Base-by-base conservation (phyloP, 139 green algal genomes). In the Coccomyxa sp. region DNA sequence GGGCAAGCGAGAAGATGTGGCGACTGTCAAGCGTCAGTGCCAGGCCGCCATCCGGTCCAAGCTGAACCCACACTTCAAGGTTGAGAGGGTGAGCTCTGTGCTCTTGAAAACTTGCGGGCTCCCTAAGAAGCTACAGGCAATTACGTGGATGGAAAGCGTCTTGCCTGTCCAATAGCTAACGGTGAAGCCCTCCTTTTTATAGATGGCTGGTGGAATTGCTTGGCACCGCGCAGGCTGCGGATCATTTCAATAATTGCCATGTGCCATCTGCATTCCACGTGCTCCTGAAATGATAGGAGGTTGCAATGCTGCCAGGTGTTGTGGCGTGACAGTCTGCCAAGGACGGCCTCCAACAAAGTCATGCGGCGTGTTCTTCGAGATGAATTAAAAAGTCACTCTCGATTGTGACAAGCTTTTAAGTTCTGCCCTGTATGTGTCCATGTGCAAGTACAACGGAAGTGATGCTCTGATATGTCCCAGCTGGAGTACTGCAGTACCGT, bases 51-150 rank as follows among this genome's bases (percentile, higher is more conserved):
- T 98, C 16, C 84, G 90, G n/a, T n/a, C 23, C 57, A 79, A 87
- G 21, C 87, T 99, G 15, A 98, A 98, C 81, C 96, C 96, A 9
- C 88, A 98, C 57, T 99, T 99, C 88, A 96, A 93, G 89, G 93
- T 97, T 67, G 17, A 59, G 30, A 7, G 23, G n/a, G 79, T 81
- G 77, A 23, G 38, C 17, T 60, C 76, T 17, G 1, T 15, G 13
- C 76, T 38, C 28, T 31, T 58, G 11, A 45, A 71, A n/a, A 30
- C 1, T 74, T 74, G 3, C 25, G 17, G 31, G 16, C 32, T 66
- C 18, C 32, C 77, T 45, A 14, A 38, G 38, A 25, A 23, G 63
- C 17, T 25, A 10, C 27, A 10, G 12, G 0, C 59, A 59, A 57
- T 1, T 27, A 75, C 63, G 7, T 17, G 27, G 16, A 45, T 15